phyloP scores from a whole-genome alignment of 164 flowering plant genomes.

The Buxus sempervirens region DNA sequence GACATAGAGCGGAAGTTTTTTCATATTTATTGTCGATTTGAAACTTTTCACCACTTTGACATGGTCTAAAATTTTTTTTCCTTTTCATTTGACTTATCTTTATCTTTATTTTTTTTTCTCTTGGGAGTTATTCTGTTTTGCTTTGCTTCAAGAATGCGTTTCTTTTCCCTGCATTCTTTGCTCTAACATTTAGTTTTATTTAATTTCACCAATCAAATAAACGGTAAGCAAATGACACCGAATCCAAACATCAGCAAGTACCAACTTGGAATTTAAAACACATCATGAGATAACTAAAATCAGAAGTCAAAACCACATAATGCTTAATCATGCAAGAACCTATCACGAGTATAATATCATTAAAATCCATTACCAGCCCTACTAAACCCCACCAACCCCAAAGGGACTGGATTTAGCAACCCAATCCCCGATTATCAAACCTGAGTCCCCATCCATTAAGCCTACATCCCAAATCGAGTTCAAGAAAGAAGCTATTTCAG shows the following conservation, averaged over 20 bases:
- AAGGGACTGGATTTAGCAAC: neutral
- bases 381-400: slow-evolving; percentile 1
- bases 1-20: too few relatives aligned
- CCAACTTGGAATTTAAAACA: neutral
- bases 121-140: too few relatives aligned
- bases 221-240: neutral
- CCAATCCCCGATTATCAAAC: neutral
- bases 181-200: too few relatives aligned
- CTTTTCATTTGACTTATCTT: too few relatives aligned
- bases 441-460: neutral
- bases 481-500: neutral
- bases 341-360: neutral
- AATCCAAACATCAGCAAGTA: neutral
- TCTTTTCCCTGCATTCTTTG: too few relatives aligned
- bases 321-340: neutral
- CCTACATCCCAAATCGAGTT: neutral
- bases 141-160: too few relatives aligned
- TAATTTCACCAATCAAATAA: neutral
- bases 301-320: neutral
- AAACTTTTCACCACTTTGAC: too few relatives aligned
- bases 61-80: too few relatives aligned
- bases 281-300: too few relatives aligned
- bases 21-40: too few relatives aligned
- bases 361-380: neutral
- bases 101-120: too few relatives aligned